Evolutionary conservation across 2,329 filamentous ascomycete species (phyloP).

Genomic region (Talaromyces sp.): DNA sequence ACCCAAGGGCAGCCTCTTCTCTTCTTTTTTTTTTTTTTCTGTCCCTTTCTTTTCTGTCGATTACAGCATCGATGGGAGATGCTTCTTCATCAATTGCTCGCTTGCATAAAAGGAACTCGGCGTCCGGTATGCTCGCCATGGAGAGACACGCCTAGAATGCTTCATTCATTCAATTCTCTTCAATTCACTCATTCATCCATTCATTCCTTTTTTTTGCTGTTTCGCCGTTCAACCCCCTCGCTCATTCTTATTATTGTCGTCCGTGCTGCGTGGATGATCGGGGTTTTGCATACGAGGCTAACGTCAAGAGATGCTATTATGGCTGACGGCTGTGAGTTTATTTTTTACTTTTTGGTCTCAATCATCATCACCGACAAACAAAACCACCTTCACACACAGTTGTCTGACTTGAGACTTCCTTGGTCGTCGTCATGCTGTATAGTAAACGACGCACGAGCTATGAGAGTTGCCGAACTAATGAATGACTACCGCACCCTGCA

Average conservation of each 20-base stretch:
- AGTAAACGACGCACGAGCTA: slow-evolving; percentile 62
- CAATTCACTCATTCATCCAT: background rate
- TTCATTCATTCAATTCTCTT: background rate
- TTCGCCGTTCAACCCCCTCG: background rate
- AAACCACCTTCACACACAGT: background rate
- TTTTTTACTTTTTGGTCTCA: background rate
- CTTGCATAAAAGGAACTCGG: background rate
- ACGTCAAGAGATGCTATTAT: slow-evolving; percentile 27
- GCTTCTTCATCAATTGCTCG: background rate
- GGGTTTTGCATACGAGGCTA: background rate
- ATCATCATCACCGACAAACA: background rate
- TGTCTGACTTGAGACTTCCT: slow-evolving; percentile 1
- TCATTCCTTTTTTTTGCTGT: background rate
- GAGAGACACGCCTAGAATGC: background rate
- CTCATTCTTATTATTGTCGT: no score
- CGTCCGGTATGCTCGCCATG: background rate
- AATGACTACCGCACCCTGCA: slow-evolving; percentile 60
- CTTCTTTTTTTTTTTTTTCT: background rate
- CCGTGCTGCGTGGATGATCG: background rate
- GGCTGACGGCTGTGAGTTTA: slow-evolving; percentile 54
- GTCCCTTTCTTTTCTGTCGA: background rate
- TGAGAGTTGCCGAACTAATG: slow-evolving; percentile 61
- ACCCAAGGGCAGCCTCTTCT: background rate
- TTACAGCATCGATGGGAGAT: background rate
- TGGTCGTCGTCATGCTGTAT: slow-evolving; percentile 1